A percentile compares a stretch with the other conserved stretches of the same genome.
These are phyloP conservation scores for Pestalotiopsis sp. DNA, from an alignment of 2,329 filamentous ascomycete species.

Conservation along the genomic window DNA sequence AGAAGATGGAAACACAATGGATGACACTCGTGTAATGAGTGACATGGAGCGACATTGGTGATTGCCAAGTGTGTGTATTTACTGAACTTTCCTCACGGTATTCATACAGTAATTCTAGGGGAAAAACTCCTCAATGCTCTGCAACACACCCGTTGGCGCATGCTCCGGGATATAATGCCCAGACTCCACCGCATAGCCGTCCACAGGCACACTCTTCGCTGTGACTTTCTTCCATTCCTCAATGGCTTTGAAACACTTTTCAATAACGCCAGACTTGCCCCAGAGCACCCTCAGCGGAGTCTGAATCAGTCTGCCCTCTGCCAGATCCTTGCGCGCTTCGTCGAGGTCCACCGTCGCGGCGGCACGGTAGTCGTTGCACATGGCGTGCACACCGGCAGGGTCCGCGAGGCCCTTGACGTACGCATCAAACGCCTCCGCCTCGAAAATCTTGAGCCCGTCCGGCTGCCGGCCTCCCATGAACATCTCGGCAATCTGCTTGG, in stretches of 20 bases:
- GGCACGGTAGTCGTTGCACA: slow-evolving; percentile 61
- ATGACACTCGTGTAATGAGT: background rate
- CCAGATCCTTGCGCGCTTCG: slow-evolving; percentile 48
- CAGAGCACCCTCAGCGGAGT: slow-evolving; percentile 54
- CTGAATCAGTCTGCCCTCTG: slow-evolving; percentile 43
- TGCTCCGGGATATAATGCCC: slow-evolving; percentile 57
- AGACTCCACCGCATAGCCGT: slow-evolving; percentile 46
- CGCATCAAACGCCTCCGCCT: slow-evolving; percentile 35
- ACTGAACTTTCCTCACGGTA: background rate
- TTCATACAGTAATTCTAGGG: slow-evolving; percentile 19
- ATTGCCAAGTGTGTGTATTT: background rate
- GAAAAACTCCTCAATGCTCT: slow-evolving; percentile 43
- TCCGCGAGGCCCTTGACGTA: slow-evolving; percentile 48
- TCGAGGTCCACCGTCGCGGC: slow-evolving; percentile 55
- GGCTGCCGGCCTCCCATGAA: slow-evolving; percentile 44
- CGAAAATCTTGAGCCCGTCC: slow-evolving; percentile 38
- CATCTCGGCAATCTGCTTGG: slow-evolving; percentile 42
- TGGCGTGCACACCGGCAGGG: slow-evolving; percentile 44
- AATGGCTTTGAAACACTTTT: slow-evolving; percentile 50
- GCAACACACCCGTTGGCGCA: slow-evolving; percentile 47
- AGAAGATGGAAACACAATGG: background rate
- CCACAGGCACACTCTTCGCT: slow-evolving; percentile 35
- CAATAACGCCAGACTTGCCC: slow-evolving; percentile 51
- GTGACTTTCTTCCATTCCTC: slow-evolving; percentile 54
- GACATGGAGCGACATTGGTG: too few relatives aligned